Conservation (phyloP, 1,284 basidiomycete genomes). For the Stereum hirsutum region DNA sequence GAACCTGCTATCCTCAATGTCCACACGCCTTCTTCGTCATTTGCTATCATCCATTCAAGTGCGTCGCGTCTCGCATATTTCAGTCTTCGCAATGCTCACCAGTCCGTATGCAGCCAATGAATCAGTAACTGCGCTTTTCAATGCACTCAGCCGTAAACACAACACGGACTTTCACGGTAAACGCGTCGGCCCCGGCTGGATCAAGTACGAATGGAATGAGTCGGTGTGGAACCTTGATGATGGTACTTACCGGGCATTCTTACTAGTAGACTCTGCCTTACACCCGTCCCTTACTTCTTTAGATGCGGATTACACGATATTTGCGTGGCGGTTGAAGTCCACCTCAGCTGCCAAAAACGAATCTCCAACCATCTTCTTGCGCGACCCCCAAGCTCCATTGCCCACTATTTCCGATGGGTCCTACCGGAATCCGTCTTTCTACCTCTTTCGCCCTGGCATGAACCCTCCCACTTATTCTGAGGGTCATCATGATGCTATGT, state of each 20-base stretch:
- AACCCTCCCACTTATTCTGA: conserved; percentile 16
- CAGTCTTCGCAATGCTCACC: conserved; percentile 4
- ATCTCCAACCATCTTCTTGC: conserved; percentile 51
- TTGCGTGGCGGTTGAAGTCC: conserved; percentile 57
- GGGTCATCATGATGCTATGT: conserved; percentile 14
- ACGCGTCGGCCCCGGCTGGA: conserved; percentile 63
- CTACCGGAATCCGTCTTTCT: conserved; percentile 64
- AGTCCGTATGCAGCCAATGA: conserved; percentile 72
- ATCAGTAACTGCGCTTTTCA: conserved; percentile 48
- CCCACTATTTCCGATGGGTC: conserved; percentile 48
- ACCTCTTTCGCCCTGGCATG: conserved; percentile 42
- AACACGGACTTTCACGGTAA: conserved; percentile 44
- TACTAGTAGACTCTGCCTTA: background rate
- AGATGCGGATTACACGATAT: conserved; percentile 74
- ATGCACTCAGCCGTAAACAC: conserved; percentile 60
- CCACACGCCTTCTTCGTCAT: conserved; percentile 66
- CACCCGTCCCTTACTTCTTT: background rate
- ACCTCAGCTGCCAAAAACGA: conserved; percentile 22
- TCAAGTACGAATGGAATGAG: conserved; percentile 73
- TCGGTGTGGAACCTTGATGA: conserved; percentile 74
- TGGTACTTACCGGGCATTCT: conserved; percentile 30
- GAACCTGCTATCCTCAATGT: conserved; percentile 46
- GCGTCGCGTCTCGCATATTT: conserved; percentile 19
- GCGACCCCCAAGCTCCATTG: conserved; percentile 49
- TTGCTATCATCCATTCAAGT: conserved; percentile 67